phyloP scores from a whole-genome alignment of 192 early-diverging fungal species.

The Rhizophagus sp. region DNA sequence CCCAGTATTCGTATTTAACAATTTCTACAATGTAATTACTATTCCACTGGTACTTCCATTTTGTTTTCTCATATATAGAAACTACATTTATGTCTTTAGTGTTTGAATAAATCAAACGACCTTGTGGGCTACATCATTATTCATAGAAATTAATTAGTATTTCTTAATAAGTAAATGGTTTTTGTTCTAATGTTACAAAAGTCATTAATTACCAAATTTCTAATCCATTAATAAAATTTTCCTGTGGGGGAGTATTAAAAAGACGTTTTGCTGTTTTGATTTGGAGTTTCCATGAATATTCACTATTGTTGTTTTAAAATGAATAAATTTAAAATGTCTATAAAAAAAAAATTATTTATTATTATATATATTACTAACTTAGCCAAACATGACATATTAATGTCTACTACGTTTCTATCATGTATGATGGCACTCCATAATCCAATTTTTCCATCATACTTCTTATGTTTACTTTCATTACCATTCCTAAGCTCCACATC shows the following conservation, averaged over 20 bases:
- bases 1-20: conserved; percentile 44
- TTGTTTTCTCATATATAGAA: conserved; percentile 38
- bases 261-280: conserved; percentile 37
- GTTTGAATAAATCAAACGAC: conserved; percentile 35
- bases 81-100: conserved; percentile 32
- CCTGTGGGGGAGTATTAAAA: conserved; percentile 35
- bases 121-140: conserved; percentile 25
- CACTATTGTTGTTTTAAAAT: conserved; percentile 3
- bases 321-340: background rate
- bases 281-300: conserved; percentile 43
- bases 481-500: conserved; percentile 33
- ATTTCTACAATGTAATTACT: conserved; percentile 43
- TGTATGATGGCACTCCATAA: conserved; percentile 42
- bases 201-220: conserved; percentile 21
- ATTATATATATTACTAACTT: conserved; percentile 19
- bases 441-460: conserved; percentile 8
- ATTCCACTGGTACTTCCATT: conserved; percentile 42
- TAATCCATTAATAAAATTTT: conserved; percentile 34
- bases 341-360: background rate
- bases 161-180: background rate
- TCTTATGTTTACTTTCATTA: background rate
- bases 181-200: too few relatives aligned
- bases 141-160: background rate
- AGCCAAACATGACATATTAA: conserved; percentile 37
- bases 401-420: conserved; percentile 29